These are phyloP conservation scores for Diophrys sp. DNA, from an alignment of 73 alveolate species.

Conservation along the genomic window DNA sequence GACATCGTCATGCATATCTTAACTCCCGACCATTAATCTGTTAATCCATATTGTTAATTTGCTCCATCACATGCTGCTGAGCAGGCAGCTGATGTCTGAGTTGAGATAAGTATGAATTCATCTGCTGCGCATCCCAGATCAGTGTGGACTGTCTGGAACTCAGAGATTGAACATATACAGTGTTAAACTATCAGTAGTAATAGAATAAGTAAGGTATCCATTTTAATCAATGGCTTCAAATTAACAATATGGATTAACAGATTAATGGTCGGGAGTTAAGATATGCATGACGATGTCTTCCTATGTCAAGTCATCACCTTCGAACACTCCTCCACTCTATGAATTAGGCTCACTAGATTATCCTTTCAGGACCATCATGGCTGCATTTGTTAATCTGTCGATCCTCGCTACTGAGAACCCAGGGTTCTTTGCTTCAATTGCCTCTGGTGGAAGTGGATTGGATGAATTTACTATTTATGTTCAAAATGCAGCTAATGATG, in stretches of 20 bases:
- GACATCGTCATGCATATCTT: neutral
- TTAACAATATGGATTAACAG: conserved; percentile 1
- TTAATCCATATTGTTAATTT: neutral
- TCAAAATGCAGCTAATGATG: neutral
- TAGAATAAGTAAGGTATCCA: too few species aligned
- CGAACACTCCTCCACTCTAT: neutral
- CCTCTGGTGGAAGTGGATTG: neutral
- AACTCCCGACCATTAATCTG: neutral
- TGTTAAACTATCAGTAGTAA: too few species aligned
- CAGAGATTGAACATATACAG: too few species aligned
- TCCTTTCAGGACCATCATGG: neutral
- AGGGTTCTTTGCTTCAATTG: neutral
- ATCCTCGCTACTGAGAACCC: neutral
- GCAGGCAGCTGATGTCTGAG: neutral
- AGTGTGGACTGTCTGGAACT: too few species aligned
- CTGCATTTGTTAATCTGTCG: neutral
- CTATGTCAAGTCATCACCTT: neutral
- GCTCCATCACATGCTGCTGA: neutral
- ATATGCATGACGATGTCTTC: neutral
- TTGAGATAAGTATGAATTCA: neutral
- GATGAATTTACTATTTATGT: neutral
- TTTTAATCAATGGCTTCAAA: too few species aligned
- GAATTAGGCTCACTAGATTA: neutral
- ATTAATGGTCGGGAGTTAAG: neutral
- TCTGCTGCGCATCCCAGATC: neutral